A percentile compares a stretch with the other conserved stretches of the same genome.
phyloP scores from a whole-genome alignment of 139 green algal genomes.

The Chlamydomonas sp. region DNA sequence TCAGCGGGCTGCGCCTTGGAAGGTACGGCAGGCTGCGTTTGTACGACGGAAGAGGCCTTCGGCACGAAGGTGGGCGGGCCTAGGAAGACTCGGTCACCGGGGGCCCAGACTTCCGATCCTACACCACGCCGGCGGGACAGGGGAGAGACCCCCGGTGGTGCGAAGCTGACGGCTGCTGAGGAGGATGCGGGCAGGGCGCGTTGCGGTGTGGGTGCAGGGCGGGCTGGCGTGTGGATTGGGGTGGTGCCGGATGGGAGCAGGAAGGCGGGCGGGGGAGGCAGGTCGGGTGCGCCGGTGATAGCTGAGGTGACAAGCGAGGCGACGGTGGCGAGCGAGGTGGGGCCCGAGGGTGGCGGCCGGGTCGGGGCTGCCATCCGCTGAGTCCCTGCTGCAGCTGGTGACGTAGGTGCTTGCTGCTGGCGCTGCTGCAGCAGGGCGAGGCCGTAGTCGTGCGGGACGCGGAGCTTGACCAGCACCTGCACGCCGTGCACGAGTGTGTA shows the following conservation, averaged over 20 bases:
- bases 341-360: too few species aligned
- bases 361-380: not conserved
- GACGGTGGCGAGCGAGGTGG: too few species aligned
- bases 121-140: not conserved
- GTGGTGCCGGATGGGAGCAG: not conserved
- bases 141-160: not conserved
- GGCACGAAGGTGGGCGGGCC: slow-evolving; percentile 28
- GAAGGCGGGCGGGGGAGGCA: not conserved
- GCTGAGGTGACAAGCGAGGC: too few species aligned
- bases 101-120: slow-evolving; percentile 16
- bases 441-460: not conserved
- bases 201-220: not conserved
- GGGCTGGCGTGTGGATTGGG: slow-evolving; percentile 9
- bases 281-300: not conserved
- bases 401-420: not conserved
- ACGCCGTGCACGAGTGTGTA: too few species aligned
- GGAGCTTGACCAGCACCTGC: not conserved
- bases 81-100: slow-evolving; percentile 32
- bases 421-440: not conserved
- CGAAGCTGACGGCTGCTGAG: not conserved
- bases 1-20: not conserved
- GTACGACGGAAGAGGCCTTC: too few species aligned
- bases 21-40: not conserved
- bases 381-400: not conserved
- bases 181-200: not conserved